Evolutionary conservation across 495 filamentous ascomycete species (phyloP).

Genomic region (Cudoniella acicularis): DNA sequence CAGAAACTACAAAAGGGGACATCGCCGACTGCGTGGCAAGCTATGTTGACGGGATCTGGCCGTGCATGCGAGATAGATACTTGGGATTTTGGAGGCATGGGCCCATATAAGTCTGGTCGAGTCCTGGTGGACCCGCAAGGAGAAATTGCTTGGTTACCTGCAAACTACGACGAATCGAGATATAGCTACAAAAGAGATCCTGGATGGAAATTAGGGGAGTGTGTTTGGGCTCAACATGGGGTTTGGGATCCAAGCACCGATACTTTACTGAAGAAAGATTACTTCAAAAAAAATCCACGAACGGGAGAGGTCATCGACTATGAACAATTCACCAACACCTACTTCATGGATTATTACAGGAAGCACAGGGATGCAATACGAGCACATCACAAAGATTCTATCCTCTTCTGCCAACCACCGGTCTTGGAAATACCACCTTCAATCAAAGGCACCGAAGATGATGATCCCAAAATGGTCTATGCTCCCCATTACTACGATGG

Average conservation of each 20-base stretch:
- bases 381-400: constrained; percentile 68
- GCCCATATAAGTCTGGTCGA: constrained; percentile 82
- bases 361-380: constrained; percentile 71
- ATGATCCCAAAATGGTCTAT: constrained; percentile 87
- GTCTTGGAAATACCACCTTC: constrained; percentile 86
- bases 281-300: constrained; percentile 73
- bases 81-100: constrained; percentile 91
- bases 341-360: constrained; percentile 83
- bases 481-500: constrained; percentile 96
- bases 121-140: constrained; percentile 86
- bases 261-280: constrained; percentile 75
- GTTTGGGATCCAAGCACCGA: constrained; percentile 87
- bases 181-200: constrained; percentile 91
- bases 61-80: constrained; percentile 83
- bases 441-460: constrained; percentile 83
- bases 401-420: constrained; percentile 89
- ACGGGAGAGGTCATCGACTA: constrained; percentile 73
- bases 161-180: constrained; percentile 72
- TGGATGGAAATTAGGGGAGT: constrained; percentile 87
- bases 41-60: constrained; percentile 85
- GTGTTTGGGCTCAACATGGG: constrained; percentile 94
- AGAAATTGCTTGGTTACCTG: constrained; percentile 76
- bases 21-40: constrained; percentile 91
- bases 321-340: constrained; percentile 79
- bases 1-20: constrained; percentile 93